Percentiles rank a stretch among this genome's conserved stretches.
Evolutionary conservation across 75 land plant species (phyloP).

Genomic region (Ceratopteris richardii): DNA sequence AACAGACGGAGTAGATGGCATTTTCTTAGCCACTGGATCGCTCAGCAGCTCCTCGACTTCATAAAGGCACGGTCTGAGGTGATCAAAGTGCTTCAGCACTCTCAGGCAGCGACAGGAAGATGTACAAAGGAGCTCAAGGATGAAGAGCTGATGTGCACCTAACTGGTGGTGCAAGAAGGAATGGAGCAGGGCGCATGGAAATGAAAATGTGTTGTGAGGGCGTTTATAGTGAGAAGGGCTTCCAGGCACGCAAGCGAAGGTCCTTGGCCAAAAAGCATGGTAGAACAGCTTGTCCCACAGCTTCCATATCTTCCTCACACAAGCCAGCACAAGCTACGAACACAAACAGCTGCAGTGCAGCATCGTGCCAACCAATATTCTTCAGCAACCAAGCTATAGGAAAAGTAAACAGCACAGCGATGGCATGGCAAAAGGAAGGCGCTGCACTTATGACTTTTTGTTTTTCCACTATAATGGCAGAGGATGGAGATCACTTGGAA

Average conservation of each 20-base stretch:
- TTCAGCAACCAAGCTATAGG: neutral
- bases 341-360: neutral
- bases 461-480: too few species aligned
- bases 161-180: neutral
- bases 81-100: neutral
- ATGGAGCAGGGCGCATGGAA: constrained; percentile 8
- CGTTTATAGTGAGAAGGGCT: constrained; percentile 8
- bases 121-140: constrained; percentile 1
- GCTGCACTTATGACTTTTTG: too few species aligned
- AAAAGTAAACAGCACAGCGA: neutral
- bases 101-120: neutral
- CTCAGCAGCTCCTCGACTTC: too few species aligned
- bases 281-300: constrained; percentile 10
- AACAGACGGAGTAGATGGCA: too few species aligned
- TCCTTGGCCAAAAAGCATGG: constrained; percentile 12
- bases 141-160: constrained; percentile 14
- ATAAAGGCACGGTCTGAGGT: neutral
- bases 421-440: too few species aligned
- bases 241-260: constrained; percentile 1
- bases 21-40: too few species aligned
- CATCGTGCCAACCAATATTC: neutral
- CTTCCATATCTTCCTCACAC: constrained; percentile 2
- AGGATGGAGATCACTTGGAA: too few species aligned
- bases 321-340: constrained; percentile 8
- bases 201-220: neutral